These are phyloP conservation scores for Vigna nakashimae DNA, from an alignment of 306 rosid species.

Conservation along the genomic window DNA sequence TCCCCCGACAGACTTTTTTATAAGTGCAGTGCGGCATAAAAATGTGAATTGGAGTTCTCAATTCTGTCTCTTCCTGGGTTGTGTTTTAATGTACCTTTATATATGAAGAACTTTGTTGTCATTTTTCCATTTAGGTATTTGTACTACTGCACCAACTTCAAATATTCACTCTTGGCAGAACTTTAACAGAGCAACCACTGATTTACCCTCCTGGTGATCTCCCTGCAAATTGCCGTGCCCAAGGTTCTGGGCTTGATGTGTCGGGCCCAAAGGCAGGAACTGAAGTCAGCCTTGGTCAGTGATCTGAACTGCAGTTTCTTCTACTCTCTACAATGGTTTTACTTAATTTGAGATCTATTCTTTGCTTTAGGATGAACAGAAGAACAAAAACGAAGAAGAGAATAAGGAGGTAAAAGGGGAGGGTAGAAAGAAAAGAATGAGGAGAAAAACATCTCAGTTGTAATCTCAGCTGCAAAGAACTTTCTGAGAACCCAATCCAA, in stretches of 20 bases:
- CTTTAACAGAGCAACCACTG: conserved; percentile 80
- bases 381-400: conserved; percentile 16
- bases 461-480: conserved; percentile 17
- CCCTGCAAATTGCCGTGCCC: conserved; percentile 59
- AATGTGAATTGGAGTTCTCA: conserved; percentile 30
- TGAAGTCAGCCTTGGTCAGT: conserved; percentile 86
- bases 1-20: neutral
- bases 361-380: conserved; percentile 27
- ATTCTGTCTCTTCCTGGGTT: conserved; percentile 27
- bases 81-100: conserved; percentile 7
- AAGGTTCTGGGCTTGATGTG: conserved; percentile 63
- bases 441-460: neutral
- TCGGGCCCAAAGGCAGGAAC: conserved; percentile 78
- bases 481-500: conserved; percentile 23
- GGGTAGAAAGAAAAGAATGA: neutral
- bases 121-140: conserved; percentile 65
- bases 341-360: conserved; percentile 34
- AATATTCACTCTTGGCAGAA: conserved; percentile 78
- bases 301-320: conserved; percentile 41
- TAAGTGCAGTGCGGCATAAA: neutral
- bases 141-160: conserved; percentile 90
- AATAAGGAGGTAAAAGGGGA: neutral
- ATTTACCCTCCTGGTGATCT: conserved; percentile 63
- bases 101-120: conserved; percentile 10
- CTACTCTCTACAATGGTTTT: conserved; percentile 22